These are phyloP conservation scores for Sporisorium scitamineum DNA, from an alignment of 1,284 basidiomycete species.

Conservation along the genomic window DNA sequence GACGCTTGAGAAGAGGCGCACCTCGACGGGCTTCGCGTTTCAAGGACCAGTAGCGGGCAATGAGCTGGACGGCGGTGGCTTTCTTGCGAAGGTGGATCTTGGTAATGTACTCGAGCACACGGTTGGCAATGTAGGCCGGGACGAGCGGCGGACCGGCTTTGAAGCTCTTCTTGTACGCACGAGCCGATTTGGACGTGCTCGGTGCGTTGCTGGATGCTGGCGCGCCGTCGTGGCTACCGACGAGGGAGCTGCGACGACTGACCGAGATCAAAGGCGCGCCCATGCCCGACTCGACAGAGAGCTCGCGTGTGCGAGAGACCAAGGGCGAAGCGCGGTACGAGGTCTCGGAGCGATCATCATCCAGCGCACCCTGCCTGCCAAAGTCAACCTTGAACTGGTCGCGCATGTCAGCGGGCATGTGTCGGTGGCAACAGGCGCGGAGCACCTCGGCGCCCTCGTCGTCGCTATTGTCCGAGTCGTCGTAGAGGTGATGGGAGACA, in stretches of 20 bases:
- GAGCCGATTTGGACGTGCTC: constrained; percentile 71
- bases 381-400: constrained; percentile 50
- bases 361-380: constrained; percentile 20
- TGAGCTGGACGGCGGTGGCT: constrained; percentile 79
- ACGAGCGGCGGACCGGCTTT: constrained; percentile 73
- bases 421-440: constrained; percentile 64
- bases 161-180: constrained; percentile 74
- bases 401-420: constrained; percentile 53
- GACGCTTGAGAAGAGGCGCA: constrained; percentile 89
- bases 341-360: constrained; percentile 42
- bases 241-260: constrained; percentile 45
- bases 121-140: constrained; percentile 74
- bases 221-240: constrained; percentile 25
- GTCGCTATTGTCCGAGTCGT: constrained; percentile 49
- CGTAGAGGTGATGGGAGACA: constrained; percentile 45
- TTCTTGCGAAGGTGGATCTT: constrained; percentile 83
- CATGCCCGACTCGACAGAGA: constrained; percentile 32
- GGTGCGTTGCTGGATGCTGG: constrained; percentile 14
- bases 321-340: constrained; percentile 36
- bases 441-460: constrained; percentile 50
- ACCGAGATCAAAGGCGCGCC: constrained; percentile 44
- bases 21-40: constrained; percentile 93
- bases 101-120: constrained; percentile 81
- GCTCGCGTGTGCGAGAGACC: constrained; percentile 45
- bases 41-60: constrained; percentile 95